Conservation (phyloP, 1,284 basidiomycete species). For the Apiotrichum porosum region DNA sequence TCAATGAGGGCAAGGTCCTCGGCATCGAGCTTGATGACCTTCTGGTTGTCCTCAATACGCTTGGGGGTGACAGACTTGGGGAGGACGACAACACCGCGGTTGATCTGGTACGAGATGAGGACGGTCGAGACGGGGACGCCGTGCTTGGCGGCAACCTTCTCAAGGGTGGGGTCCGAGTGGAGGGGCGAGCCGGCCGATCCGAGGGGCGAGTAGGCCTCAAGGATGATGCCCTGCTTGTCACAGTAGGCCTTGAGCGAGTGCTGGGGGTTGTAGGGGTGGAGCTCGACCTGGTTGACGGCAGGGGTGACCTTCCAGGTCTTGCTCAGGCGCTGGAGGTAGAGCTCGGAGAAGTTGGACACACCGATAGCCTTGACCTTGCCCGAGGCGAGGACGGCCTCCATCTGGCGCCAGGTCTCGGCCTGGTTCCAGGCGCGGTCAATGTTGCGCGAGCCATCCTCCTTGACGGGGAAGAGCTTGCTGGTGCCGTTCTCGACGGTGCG, state of each 20-base stretch:
- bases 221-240: conserved; percentile 62
- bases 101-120: conserved; percentile 42
- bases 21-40: conserved; percentile 52
- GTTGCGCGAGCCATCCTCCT: conserved; percentile 41
- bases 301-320: conserved; percentile 60
- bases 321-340: conserved; percentile 52
- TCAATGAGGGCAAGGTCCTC: conserved; percentile 64
- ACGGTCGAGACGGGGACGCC: conserved; percentile 57
- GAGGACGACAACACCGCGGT: conserved; percentile 58
- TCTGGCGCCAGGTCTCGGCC: conserved; percentile 58
- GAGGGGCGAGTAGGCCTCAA: conserved; percentile 79
- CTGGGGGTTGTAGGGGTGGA: conserved; percentile 68
- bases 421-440: conserved; percentile 50
- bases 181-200: conserved; percentile 66
- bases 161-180: conserved; percentile 62
- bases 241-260: conserved; percentile 65
- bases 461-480: conserved; percentile 35
- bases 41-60: conserved; percentile 51
- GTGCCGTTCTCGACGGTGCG: conserved; percentile 37
- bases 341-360: conserved; percentile 33
- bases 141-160: conserved; percentile 62
- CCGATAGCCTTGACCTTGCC: conserved; percentile 56
- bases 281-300: conserved; percentile 64
- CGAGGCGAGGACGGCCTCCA: conserved; percentile 56
- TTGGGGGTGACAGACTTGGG: conserved; percentile 71